Evolutionary conservation across 495 filamentous ascomycete species (phyloP), one percentile per base, ranked within the genome.

Genomic region (Daldinia caldariorum): DNA sequence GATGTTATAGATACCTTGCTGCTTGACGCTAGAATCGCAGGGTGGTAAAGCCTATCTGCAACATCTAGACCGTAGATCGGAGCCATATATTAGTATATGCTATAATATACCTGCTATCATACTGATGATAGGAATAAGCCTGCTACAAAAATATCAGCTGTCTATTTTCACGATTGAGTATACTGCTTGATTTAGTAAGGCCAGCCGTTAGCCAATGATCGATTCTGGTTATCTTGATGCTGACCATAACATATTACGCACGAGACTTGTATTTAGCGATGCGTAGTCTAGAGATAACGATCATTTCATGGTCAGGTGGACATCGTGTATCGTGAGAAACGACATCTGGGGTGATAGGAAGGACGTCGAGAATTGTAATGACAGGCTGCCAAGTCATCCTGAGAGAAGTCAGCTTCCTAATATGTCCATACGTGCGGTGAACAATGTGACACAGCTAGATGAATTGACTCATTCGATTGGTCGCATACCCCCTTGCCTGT

Each of bases 1-100:
- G 38, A 67, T 47, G 62, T 67, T 29, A 58, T 74, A 16, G 74
- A 76, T 41, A 76, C 45, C 4, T 55, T 76, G 4, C 57, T 76
- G 35, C 62, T 76, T 39, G 55, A 70, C 43, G 63, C 50, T 50
- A 72, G 69, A 14, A 63, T 73, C 39, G 72, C 74, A 31, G 72
- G 74, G 2, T 76, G 74, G 74, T 76, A 41, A 67, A 66, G 9
- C 18, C 43, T 10, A 12, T 47, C 18, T 3, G 1, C 43, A 4
- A 8, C 18, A 10, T 47, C 14, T 16, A 22, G 43, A 18, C 43
- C 43, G 43, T 18, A 47, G 18, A 47, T 47, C 43, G 43, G 43
- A 47, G 43, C 18, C 10, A 12, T 0, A 22, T 20, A 22, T 47
- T 13, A 22, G 43, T 9, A 22, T 22, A 22, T 22, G 16, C 2